Evolutionary conservation across 768 basidiomycete species (phyloP), one percentile per base, ranked within the genome.

Genomic region (Suillus subaureus): DNA sequence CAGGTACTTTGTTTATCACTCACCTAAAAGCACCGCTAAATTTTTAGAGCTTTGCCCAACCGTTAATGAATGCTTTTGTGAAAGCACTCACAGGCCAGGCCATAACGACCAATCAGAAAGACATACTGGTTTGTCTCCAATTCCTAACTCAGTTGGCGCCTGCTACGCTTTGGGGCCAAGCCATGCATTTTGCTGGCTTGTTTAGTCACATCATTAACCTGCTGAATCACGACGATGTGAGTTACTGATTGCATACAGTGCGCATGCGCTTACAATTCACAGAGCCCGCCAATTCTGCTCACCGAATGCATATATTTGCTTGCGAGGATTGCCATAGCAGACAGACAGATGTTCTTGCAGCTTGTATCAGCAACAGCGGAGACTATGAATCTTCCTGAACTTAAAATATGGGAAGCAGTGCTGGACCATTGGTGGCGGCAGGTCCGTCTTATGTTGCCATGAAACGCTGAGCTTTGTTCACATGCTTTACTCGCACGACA

Each of bases 351-450:
- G 72, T 94, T 96, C 76, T 70, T 88, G 35, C 86, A 89, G 67
- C 82, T 96, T 28, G 86, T 95, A 71, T 80, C 83, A 28, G 89
- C 87, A 5, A 85, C 87, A 4, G 86, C 90, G 4, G 75, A 80
- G 49, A 71, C 81, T 3, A 75, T 81, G 33, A 80, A 79, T 64
- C 75, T 81, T 43, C 73, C 81, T 0, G 88, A 93, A 73, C 74
- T 77, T 26, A 77, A 85, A 39, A 67, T 94, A 3, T 91, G 87
- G 77, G 88, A 92, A 62, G 76, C 79, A 3, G 74, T 96, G 31
- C 75, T 96, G 61, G 88, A 93, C 69, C 89, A 91, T 67, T 95
- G 92, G 89, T 92, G 91, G 87, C 86, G 86, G 47, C 90, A 90
- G 74, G 93, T 91, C 75, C 67, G 81, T 79, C 13, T 49, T 55